phyloP scores from a whole-genome alignment of 176 grass and related monocot genomes.

The Rhynchospora tenuis region DNA sequence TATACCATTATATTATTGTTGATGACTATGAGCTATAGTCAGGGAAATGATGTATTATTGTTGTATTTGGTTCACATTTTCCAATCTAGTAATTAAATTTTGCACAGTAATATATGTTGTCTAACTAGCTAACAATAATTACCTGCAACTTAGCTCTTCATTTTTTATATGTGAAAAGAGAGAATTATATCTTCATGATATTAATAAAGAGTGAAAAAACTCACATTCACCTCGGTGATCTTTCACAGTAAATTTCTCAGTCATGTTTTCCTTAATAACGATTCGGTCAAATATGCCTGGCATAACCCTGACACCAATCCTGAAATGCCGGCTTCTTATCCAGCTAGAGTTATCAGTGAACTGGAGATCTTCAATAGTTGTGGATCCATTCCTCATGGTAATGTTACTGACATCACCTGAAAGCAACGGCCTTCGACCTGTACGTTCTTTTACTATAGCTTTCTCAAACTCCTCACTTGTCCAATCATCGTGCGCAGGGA shows the following conservation, averaged over 20 bases:
- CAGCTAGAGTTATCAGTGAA: slow-evolving; percentile 85
- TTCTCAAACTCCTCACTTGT: slow-evolving; percentile 36
- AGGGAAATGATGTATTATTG: not conserved
- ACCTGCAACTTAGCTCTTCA: not conserved
- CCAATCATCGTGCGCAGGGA: slow-evolving; percentile 34
- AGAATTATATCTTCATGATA: not conserved
- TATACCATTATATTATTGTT: not conserved
- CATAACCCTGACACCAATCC: slow-evolving; percentile 39
- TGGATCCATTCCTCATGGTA: slow-evolving; percentile 32
- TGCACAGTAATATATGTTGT: not conserved
- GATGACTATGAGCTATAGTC: not conserved
- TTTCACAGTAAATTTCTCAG: slow-evolving; percentile 52
- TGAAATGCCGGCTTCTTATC: slow-evolving; percentile 47
- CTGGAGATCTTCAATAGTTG: slow-evolving; percentile 27
- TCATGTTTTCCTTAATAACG: slow-evolving; percentile 51
- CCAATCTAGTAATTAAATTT: not conserved
- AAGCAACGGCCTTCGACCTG: slow-evolving; percentile 47
- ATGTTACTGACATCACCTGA: slow-evolving; percentile 23
- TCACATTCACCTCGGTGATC: slow-evolving; percentile 78
- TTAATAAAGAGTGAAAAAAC: not conserved
- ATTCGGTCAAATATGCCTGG: not conserved
- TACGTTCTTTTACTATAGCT: slow-evolving; percentile 33
- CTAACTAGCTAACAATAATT: not conserved
- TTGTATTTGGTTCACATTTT: not conserved
- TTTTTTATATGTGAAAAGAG: not conserved